These are phyloP conservation scores for Leishmania gerbilli DNA, from an alignment of 208 protist species.

Conservation along the genomic window DNA sequence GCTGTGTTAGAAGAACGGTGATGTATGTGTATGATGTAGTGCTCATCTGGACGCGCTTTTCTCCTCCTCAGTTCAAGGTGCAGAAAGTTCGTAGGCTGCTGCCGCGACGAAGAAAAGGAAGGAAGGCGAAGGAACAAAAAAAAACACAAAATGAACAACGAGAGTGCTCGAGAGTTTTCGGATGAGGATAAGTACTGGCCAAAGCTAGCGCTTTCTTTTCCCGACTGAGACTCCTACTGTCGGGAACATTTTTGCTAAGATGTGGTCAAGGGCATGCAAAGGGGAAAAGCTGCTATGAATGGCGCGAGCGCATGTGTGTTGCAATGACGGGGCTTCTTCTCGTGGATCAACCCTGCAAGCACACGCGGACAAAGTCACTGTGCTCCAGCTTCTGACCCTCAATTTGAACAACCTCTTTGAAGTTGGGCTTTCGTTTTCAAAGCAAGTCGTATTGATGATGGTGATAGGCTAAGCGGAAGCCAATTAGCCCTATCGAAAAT, in stretches of 20 bases:
- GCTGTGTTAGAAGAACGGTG: background rate
- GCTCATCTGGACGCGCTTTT: background rate
- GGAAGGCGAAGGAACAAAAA: too few species aligned
- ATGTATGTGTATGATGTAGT: background rate
- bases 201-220: background rate
- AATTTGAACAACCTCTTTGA: background rate
- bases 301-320: background rate
- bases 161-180: too few species aligned
- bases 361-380: background rate
- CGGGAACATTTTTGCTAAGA: too few species aligned
- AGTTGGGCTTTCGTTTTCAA: background rate
- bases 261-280: too few species aligned
- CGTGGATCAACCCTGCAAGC: background rate
- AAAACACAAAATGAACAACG: too few species aligned
- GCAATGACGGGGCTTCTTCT: background rate
- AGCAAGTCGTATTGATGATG: background rate
- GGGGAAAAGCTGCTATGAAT: too few species aligned
- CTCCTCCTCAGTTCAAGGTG: background rate
- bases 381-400: background rate
- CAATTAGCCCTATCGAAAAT: slow-evolving; percentile 22
- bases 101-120: background rate
- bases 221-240: too few species aligned
- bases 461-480: background rate
- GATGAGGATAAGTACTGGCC: background rate
- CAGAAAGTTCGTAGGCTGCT: background rate